Evolutionary conservation across 805 yeast genomes (phyloP), one percentile per base, ranked within the genome.

Genomic region (Jamesozyma hellenica): DNA sequence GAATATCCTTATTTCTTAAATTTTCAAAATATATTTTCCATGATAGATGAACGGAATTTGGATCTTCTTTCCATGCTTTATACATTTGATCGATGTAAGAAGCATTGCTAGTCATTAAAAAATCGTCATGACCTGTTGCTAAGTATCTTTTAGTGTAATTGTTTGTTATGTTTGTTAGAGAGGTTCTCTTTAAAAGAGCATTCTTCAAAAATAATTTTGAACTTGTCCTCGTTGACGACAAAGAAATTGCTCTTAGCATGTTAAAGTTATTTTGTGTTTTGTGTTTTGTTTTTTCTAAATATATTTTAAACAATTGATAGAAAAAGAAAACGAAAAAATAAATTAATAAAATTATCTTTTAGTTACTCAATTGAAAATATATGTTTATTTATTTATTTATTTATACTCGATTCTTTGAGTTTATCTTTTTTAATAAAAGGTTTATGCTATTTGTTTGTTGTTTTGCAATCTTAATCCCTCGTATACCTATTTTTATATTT

Each of bases 21-120:
- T 90, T 90, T 66, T 82, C 82, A 74, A 92, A 92, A 68, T 92
- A 92, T 7, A 95, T 88, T 60, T 86, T 82, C 99, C 99, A 92
- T 18, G 96, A 88, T 31, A 79, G 80, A 63, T 92, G 99, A 32
- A 92, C 99, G 40, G 90, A 77, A 33, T 69, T 47, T 25, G 97
- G 98, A 61, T 92, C 98, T 48, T 76, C 64, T 56, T 77, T 74
- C 97, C 97, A 92, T 38, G 95, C 88, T 48, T 77, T 77, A 65
- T 87, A 92, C 99, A 92, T 92, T 69, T 92, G 96, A 64, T 92
- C 99, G 53, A 92, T 83, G 65, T 92, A 92, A 55, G 79, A 78
- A 47, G 95, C 92, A 64, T 84, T 84, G 60, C 78, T 77, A 44
- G 92, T 76, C 51, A 82, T 83, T 51, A 88, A 66, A 64, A 92